Conservation (phyloP, 176 grass and related monocot genomes). For the Chloris gayana region DNA sequence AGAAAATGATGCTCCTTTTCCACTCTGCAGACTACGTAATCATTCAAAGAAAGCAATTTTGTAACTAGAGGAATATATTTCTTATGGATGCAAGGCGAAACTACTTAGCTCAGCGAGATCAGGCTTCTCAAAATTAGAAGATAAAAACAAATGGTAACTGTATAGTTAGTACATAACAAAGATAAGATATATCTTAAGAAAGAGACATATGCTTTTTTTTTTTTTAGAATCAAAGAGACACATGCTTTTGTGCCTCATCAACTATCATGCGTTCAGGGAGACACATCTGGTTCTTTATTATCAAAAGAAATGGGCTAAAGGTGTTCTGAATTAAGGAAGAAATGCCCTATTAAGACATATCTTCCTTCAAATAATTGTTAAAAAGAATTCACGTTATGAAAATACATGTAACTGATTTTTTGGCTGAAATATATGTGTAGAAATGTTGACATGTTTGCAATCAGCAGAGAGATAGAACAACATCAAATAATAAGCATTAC, state of each 20-base stretch:
- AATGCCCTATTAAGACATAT: not conserved
- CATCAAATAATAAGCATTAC: not conserved
- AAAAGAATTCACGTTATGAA: not conserved
- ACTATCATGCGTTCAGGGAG: not conserved
- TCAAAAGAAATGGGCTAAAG: not conserved
- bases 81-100: not conserved
- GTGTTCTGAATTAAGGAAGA: not conserved
- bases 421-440: not conserved
- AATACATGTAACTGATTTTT: not conserved
- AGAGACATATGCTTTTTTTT: not conserved
- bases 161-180: constrained; percentile 12
- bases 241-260: not conserved
- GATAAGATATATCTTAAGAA: constrained; percentile 10
- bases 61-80: not conserved
- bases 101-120: not conserved
- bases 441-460: not conserved
- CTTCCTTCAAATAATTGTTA: not conserved
- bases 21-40: not conserved
- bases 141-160: not conserved
- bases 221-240: too few relatives aligned
- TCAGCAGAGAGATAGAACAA: not conserved
- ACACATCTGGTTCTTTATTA: not conserved
- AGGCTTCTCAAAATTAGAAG: not conserved
- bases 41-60: not conserved
- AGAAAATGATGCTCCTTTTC: not conserved